Base-by-base conservation (phyloP, 805 yeast genomes). In the Yarrowia sp. region DNA sequence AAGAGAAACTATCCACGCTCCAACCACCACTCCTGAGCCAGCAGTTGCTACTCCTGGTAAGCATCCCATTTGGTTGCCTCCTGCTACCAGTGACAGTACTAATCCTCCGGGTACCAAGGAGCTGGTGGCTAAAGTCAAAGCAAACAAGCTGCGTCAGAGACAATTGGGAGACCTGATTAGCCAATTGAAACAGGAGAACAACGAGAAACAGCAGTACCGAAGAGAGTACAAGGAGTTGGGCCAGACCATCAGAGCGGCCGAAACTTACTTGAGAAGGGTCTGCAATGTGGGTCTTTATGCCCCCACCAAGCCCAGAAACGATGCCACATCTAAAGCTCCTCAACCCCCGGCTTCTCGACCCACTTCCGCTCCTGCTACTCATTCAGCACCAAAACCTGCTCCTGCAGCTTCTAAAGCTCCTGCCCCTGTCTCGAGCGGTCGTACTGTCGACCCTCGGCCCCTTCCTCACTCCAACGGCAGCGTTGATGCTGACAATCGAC, bases 71-170 rank as follows among this genome's bases (percentile, higher is more conserved):
- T 14, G 11, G 16, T 12, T 56, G 26, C 64, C 64, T n/a, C 64
- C 64, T 3, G 38, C 64, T 10, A n/a, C 4, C 10, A 56, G 40
- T 46, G 10, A 7, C 26, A n/a, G n/a, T 10, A 26, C 38, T 1
- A 56, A 56, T 15, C 64, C 64, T 5, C 64, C 64, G 7, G 64
- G 64, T 3, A 56, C 64, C 2, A 26, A 32, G 11, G 40, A 56
- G n/a, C 64, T 56, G 8, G 40, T 56, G 3, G 49, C 50, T n/a
- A 5, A 3, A 26, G 32, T 26, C 7, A 26, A 26, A 41, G 38
- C 15, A 12, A 15, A 42, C 9, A 19, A 10, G 1, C 12, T 7
- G 5, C 19, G 40, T 3, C 40, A 26, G 49, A 56, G 7, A 15
- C 16, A 56, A n/a, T 22, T 56, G 5, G 64, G 50, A 11, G 8